Evolutionary conservation across 2,329 filamentous ascomycete species (phyloP).

Genomic region (Pseudocercospora crystallina): DNA sequence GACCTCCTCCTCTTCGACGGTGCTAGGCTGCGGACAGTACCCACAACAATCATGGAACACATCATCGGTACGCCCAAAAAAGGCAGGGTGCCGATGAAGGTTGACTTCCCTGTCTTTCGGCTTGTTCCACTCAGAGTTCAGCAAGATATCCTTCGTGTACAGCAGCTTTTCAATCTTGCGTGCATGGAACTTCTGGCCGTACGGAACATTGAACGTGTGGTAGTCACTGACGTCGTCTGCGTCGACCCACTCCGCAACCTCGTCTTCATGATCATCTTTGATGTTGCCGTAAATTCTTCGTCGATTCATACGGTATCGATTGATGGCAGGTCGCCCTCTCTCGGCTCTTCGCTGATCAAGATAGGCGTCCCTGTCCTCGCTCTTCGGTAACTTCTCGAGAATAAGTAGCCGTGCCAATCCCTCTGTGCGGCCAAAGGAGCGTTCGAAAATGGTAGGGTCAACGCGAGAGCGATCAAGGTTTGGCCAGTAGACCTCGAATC

Average conservation of each 20-base stretch:
- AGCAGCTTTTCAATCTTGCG: conserved; percentile 78
- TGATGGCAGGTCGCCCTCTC: conserved; percentile 63
- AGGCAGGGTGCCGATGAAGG: conserved; percentile 80
- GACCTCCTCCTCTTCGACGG: conserved; percentile 69
- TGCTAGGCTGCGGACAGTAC: conserved; percentile 68
- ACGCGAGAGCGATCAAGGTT: conserved; percentile 71
- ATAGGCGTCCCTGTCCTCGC: conserved; percentile 67
- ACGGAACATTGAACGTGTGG: conserved; percentile 65
- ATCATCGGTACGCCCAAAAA: conserved; percentile 74
- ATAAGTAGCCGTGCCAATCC: conserved; percentile 78
- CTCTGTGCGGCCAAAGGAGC: conserved; percentile 72
- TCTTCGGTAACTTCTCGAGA: conserved; percentile 73
- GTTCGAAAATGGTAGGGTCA: conserved; percentile 84
- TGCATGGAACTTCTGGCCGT: conserved; percentile 56
- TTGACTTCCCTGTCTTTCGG: conserved; percentile 71
- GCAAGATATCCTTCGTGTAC: conserved; percentile 75
- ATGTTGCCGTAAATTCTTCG: conserved; percentile 64
- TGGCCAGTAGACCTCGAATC: conserved; percentile 82
- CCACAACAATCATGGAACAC: conserved; percentile 81
- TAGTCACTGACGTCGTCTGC: conserved; percentile 77
- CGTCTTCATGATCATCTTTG: conserved; percentile 74
- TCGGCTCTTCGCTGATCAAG: conserved; percentile 68
- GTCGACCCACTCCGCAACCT: conserved; percentile 79
- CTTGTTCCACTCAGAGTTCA: conserved; percentile 87
- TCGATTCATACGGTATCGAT: conserved; percentile 43